These are phyloP conservation scores for Colletotrichum spinosum DNA, from an alignment of 2,329 filamentous ascomycete genomes.

Conservation along the genomic window DNA sequence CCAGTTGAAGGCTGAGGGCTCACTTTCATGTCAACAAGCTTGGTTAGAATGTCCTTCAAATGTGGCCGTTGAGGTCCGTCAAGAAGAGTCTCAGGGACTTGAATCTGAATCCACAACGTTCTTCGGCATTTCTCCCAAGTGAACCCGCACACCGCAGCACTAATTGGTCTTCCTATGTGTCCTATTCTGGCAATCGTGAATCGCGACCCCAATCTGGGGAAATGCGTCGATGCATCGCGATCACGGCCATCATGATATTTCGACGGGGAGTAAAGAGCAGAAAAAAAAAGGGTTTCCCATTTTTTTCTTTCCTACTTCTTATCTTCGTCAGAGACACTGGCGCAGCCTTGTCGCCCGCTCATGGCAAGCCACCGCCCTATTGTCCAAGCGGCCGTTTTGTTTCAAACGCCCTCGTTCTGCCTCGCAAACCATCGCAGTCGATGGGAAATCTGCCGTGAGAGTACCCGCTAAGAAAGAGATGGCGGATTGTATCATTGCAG, in stretches of 20 bases:
- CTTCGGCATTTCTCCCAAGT: constrained; percentile 22
- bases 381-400: constrained; percentile 22
- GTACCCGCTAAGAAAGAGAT: too few relatives aligned
- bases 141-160: background rate
- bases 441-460: background rate
- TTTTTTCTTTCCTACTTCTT: too few relatives aligned
- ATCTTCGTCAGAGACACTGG: background rate
- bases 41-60: background rate
- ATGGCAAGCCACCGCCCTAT: background rate
- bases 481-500: too few relatives aligned
- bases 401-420: constrained; percentile 4
- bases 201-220: constrained; percentile 7
- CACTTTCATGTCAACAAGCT: constrained; percentile 9
- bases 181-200: constrained; percentile 15
- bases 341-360: background rate
- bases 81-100: constrained; percentile 1
- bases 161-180: background rate
- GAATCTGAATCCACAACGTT: constrained; percentile 24
- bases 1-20: constrained; percentile 22
- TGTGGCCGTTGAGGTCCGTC: background rate
- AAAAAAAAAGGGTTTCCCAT: constrained; percentile 7
- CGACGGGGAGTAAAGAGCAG: background rate
- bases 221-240: constrained; percentile 14
- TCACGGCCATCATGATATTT: background rate
- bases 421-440: background rate